A percentile compares a stretch with the other conserved stretches of the same genome.
Evolutionary conservation across 1,284 basidiomycete species (phyloP).

Genomic region (Singerocomus inundabilis): DNA sequence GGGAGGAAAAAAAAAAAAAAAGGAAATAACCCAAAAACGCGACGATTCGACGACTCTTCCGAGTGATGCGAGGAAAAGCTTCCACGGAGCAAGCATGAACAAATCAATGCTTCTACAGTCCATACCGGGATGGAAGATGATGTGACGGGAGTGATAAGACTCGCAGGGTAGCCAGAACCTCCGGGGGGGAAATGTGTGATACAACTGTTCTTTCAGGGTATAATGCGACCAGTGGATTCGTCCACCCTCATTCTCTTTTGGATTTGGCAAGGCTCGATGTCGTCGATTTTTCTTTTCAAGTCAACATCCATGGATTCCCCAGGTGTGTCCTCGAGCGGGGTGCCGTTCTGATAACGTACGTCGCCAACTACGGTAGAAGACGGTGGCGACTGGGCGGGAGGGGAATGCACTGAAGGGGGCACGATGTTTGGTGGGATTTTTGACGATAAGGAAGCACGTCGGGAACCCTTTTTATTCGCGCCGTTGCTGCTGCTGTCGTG

Average conservation of each 20-base stretch:
- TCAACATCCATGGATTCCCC: slow-evolving; percentile 34
- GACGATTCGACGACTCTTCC: slow-evolving; percentile 33
- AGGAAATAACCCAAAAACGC: slow-evolving; percentile 35
- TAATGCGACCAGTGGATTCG: slow-evolving; percentile 27
- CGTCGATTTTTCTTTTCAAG: slow-evolving; percentile 39
- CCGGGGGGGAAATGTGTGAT: slow-evolving; percentile 16
- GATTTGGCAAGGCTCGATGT: slow-evolving; percentile 31
- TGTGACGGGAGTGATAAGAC: slow-evolving; percentile 24
- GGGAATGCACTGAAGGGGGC: slow-evolving; percentile 48
- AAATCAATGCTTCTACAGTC: slow-evolving; percentile 31
- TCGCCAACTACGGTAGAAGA: slow-evolving; percentile 37
- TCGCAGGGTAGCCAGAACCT: slow-evolving; percentile 25
- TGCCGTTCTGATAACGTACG: slow-evolving; percentile 33
- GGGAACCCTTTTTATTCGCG: slow-evolving; percentile 45
- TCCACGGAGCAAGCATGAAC: slow-evolving; percentile 29
- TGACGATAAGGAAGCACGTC: slow-evolving; percentile 48
- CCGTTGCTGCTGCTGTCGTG: slow-evolving; percentile 52
- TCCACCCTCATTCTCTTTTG: slow-evolving; percentile 42
- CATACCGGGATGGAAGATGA: slow-evolving; percentile 31
- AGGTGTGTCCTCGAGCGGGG: slow-evolving; percentile 25
- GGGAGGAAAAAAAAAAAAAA: too few relatives aligned
- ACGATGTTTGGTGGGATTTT: slow-evolving; percentile 40
- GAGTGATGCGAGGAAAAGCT: slow-evolving; percentile 28
- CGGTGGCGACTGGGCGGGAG: slow-evolving; percentile 48
- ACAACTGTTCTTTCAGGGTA: slow-evolving; percentile 32